These are phyloP conservation scores for Fusarium brevicatenulatum DNA, from an alignment of 2,329 filamentous ascomycete genomes.

Conservation along the genomic window DNA sequence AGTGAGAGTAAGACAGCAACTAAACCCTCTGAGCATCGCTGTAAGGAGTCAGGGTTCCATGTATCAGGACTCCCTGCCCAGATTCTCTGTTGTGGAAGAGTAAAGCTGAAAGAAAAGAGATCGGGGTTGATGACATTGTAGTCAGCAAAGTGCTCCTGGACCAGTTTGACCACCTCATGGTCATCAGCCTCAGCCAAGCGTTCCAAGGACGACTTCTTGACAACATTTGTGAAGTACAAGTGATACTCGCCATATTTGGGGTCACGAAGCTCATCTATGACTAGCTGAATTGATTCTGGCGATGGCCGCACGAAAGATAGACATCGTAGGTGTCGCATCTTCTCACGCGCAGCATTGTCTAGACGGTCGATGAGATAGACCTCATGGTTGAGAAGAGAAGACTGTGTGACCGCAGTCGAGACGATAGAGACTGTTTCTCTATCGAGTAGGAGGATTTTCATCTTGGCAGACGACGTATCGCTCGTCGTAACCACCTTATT, in stretches of 20 bases:
- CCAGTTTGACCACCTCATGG: constrained; percentile 92
- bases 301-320: constrained; percentile 94
- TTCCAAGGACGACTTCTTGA: constrained; percentile 95
- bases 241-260: constrained; percentile 98
- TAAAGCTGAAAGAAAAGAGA: constrained; percentile 82
- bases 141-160: constrained; percentile 97
- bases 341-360: constrained; percentile 89
- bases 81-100: constrained; percentile 77
- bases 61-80: constrained; percentile 85
- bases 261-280: constrained; percentile 95
- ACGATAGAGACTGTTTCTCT: constrained; percentile 93
- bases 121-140: constrained; percentile 96
- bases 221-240: constrained; percentile 96
- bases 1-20: constrained; percentile 85
- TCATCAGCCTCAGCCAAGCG: constrained; percentile 95
- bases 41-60: constrained; percentile 91
- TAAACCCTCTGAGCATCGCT: constrained; percentile 86
- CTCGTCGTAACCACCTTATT: constrained; percentile 85
- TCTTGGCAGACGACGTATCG: constrained; percentile 84
- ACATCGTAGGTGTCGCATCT: constrained; percentile 97
- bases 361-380: constrained; percentile 97
- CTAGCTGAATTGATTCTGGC: constrained; percentile 87
- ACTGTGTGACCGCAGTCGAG: constrained; percentile 95
- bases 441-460: constrained; percentile 97
- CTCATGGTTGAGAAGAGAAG: constrained; percentile 92